A percentile compares a stretch with the other conserved stretches of the same genome.
These are phyloP conservation scores for Colletotrichum liriopes DNA, from an alignment of 2,329 filamentous ascomycete species.

Conservation along the genomic window DNA sequence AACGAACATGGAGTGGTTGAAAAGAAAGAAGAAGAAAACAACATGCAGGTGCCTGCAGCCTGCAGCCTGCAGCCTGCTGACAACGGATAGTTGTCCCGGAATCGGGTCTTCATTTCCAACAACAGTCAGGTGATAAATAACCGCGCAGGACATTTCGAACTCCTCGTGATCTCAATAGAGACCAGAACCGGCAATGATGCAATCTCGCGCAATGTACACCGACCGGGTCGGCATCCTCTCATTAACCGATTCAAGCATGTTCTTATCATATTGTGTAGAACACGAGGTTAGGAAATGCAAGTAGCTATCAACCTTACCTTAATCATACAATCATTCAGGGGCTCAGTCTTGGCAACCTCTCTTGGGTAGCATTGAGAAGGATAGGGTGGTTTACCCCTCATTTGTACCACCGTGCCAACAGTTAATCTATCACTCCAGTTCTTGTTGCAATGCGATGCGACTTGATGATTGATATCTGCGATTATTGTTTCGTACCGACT, in stretches of 20 bases:
- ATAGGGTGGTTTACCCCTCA: conserved; percentile 16
- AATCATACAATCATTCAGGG: neutral
- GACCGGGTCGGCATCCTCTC: neutral
- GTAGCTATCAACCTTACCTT: neutral
- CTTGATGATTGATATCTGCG: neutral
- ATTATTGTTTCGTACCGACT: neutral
- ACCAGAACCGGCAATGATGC: conserved; percentile 1
- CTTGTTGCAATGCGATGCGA: neutral
- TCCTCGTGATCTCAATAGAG: neutral
- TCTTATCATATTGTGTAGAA: conserved; percentile 3
- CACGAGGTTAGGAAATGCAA: conserved; percentile 16
- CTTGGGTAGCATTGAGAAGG: conserved; percentile 23
- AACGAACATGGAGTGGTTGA: conserved; percentile 27
- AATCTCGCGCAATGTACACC: conserved; percentile 20
- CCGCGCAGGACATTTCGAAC: neutral
- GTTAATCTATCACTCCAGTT: neutral
- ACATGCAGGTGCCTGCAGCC: conserved; percentile 23
- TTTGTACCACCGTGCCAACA: neutral
- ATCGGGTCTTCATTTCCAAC: neutral
- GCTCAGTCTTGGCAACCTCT: conserved; percentile 13
- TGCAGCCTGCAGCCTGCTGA: neutral
- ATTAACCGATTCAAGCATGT: neutral
- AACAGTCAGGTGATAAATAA: neutral
- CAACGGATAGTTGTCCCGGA: conserved; percentile 7
- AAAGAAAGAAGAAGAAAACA: neutral